Percentiles rank a stretch among this genome's conserved stretches.
Conservation (phyloP, 148 eudicot genomes). For the Linanthus parryae region DNA sequence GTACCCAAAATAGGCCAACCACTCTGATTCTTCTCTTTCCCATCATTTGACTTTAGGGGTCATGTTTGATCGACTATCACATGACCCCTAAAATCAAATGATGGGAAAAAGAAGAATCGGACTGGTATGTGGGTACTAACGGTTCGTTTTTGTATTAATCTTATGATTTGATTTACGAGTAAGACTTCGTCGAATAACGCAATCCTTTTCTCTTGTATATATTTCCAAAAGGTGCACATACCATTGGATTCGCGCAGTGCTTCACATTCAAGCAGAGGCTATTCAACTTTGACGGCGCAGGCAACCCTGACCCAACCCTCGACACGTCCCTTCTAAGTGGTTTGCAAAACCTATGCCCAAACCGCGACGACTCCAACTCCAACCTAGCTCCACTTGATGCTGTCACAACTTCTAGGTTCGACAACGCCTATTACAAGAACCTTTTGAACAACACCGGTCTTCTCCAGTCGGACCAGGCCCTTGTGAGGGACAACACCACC, state of each 20-base stretch:
- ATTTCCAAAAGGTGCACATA: conserved; percentile 50
- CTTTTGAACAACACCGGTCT: conserved; percentile 54
- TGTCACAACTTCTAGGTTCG: conserved; percentile 40
- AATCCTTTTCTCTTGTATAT: no score
- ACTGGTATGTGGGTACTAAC: no score
- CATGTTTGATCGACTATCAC: no score
- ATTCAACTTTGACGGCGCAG: conserved; percentile 51
- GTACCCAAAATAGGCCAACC: no score
- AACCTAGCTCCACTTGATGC: conserved; percentile 54
- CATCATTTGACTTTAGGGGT: no score
- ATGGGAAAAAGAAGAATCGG: no score
- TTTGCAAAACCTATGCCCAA: conserved; percentile 45
- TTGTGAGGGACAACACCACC: conserved; percentile 44
- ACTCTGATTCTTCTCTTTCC: no score
- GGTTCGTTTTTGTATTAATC: no score
- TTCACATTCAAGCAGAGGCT: conserved; percentile 52
- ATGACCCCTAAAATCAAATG: no score
- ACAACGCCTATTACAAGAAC: conserved; percentile 46
- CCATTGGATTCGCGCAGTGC: conserved; percentile 78
- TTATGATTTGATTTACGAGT: no score
- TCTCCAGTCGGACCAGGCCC: conserved; percentile 62
- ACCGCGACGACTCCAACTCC: conserved; percentile 38
- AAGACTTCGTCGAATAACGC: no score
- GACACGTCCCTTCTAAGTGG: conserved; percentile 34
- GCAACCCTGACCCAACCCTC: conserved; percentile 57